These are phyloP conservation scores for Beverwykella pulmonaria DNA, from an alignment of 495 filamentous ascomycete genomes.

Conservation along the genomic window DNA sequence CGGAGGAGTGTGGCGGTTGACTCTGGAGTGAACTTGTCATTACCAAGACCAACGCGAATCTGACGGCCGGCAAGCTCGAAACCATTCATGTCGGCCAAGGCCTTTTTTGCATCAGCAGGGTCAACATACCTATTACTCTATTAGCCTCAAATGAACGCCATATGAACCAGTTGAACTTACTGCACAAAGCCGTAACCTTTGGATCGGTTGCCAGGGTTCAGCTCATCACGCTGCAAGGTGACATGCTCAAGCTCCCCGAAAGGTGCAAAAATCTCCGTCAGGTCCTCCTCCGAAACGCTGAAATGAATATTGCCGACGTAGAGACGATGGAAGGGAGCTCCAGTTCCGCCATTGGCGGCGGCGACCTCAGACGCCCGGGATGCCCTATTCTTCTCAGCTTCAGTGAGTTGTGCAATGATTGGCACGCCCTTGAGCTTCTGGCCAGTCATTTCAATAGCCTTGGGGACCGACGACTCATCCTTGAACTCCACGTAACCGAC, in stretches of 20 bases:
- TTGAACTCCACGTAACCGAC: conserved; percentile 99
- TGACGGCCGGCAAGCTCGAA: conserved; percentile 97
- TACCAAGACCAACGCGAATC: conserved; percentile 98
- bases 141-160: conserved; percentile 39
- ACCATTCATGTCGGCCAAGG: conserved; percentile 98
- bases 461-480: conserved; percentile 87
- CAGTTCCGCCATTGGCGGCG: conserved; percentile 64
- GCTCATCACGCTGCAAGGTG: conserved; percentile 74
- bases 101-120: conserved; percentile 86
- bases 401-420: conserved; percentile 96
- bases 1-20: conserved; percentile 88
- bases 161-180: conserved; percentile 63
- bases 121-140: conserved; percentile 73
- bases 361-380: conserved; percentile 77
- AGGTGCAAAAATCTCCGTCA: conserved; percentile 96
- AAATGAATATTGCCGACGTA: conserved; percentile 99
- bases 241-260: conserved; percentile 98
- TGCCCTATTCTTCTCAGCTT: conserved; percentile 99
- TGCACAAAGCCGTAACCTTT: conserved; percentile 98
- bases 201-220: conserved; percentile 73
- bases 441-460: conserved; percentile 96
- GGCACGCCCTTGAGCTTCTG: conserved; percentile 98
- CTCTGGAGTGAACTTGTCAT: conserved; percentile 99
- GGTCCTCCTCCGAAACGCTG: conserved; percentile 94
- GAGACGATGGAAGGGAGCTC: conserved; percentile 94